A percentile compares a stretch with the other conserved stretches of the same genome.
These are phyloP conservation scores for Xylaria arbuscula DNA, from an alignment of 2,329 filamentous ascomycete genomes.

Conservation along the genomic window DNA sequence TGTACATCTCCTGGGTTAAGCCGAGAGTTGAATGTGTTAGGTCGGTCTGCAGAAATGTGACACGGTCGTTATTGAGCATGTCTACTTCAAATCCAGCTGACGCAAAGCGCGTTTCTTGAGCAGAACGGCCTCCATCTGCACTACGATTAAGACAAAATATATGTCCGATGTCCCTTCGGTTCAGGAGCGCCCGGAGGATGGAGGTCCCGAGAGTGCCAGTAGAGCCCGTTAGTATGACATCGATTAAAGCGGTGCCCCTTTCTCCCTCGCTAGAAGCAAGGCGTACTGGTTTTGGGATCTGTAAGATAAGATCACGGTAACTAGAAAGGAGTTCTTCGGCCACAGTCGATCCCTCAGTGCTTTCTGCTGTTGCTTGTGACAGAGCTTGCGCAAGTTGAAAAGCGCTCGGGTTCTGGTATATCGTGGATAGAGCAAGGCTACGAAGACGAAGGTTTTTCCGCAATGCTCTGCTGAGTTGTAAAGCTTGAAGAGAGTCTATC, in stretches of 20 bases:
- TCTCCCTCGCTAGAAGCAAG: neutral
- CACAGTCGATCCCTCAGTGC: conserved; percentile 25
- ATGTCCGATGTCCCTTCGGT: conserved; percentile 30
- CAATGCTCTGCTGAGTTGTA: conserved; percentile 31
- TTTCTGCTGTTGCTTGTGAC: neutral
- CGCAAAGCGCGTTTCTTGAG: conserved; percentile 29
- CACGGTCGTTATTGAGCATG: conserved; percentile 27
- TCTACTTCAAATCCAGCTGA: conserved; percentile 11
- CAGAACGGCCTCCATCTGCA: conserved; percentile 32
- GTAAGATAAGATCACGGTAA: conserved; percentile 14
- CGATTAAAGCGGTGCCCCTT: neutral
- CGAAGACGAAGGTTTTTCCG: conserved; percentile 10
- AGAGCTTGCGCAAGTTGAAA: conserved; percentile 36
- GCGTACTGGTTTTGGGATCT: conserved; percentile 13
- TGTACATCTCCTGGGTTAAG: conserved; percentile 34
- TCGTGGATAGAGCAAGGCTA: conserved; percentile 26
- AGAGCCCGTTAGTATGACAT: conserved; percentile 48
- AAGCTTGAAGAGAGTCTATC: conserved; percentile 35
- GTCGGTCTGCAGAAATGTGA: conserved; percentile 41
- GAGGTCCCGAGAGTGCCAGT: conserved; percentile 46
- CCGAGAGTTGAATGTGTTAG: conserved; percentile 35
- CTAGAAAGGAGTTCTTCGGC: conserved; percentile 36
- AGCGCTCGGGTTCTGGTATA: conserved; percentile 35
- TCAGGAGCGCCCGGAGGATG: conserved; percentile 41
- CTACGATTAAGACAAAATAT: conserved; percentile 48